phyloP scores from a whole-genome alignment of 2,329 filamentous ascomycete species.

The Penicillium sclerotiorum region DNA sequence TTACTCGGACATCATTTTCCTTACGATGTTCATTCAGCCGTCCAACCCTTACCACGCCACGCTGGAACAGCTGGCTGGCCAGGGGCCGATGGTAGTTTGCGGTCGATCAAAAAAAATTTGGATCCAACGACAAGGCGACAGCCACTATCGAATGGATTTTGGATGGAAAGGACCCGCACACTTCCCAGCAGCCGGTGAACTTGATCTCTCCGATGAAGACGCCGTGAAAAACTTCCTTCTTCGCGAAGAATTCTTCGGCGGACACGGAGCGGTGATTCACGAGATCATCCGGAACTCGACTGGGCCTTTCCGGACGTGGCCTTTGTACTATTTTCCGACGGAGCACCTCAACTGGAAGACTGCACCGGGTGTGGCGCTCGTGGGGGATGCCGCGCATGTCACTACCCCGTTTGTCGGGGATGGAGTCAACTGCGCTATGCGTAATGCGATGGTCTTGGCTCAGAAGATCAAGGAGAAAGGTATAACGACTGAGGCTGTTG shows the following conservation, averaged over 20 bases:
- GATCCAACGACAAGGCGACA: background rate
- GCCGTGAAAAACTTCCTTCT: background rate
- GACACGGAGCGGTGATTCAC: background rate
- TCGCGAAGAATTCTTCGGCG: background rate
- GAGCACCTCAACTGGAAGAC: constrained; percentile 17
- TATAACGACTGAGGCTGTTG: background rate
- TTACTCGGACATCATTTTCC: background rate
- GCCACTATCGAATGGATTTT: background rate
- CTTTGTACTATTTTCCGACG: background rate
- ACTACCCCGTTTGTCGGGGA: constrained; percentile 20
- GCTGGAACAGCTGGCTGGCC: background rate
- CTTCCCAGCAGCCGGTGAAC: background rate
- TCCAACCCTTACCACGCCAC: background rate
- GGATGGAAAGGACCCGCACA: background rate
- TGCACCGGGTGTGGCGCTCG: constrained; percentile 21
- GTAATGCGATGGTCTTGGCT: background rate
- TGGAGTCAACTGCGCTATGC: constrained; percentile 30
- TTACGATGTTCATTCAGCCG: background rate
- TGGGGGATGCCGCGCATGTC: constrained; percentile 28
- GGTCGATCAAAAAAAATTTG: background rate
- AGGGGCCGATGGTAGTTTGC: background rate
- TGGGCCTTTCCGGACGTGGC: background rate
- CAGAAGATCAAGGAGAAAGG: background rate
- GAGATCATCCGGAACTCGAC: background rate
- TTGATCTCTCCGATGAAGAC: background rate